Base-by-base conservation (phyloP, 2,329 filamentous ascomycete genomes). In the Chrysoporthe deuterocubensis region DNA sequence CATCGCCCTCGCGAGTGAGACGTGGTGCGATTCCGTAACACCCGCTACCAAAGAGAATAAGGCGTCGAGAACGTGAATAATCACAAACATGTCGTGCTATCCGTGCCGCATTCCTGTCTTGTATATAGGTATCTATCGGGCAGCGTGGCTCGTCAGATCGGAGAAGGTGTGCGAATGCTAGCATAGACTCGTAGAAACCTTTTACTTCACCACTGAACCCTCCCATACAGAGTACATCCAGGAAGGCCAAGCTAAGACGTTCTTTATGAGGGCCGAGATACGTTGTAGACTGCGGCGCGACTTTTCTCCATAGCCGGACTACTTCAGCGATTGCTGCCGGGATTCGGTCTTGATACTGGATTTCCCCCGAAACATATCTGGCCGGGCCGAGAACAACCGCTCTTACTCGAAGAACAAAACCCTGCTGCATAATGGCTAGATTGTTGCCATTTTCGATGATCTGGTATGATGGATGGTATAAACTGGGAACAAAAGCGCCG, bases 21-120 rank as follows among this genome's bases (percentile, higher is more conserved):
- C 1, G 2, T 13, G 65, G 50, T 26, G 52, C 42, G 1, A 26
- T 78, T 80, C 71, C 73, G 16, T 58, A 59, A 13, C 37, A 52
- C 2, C 65, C 79, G 60, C 54, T n/a, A 52, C 43, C 13, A 2
- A 60, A 32, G 21, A 64, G 21, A 64, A 59, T 4, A 52, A 64
- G 21, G n/a, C 60, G 42, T 59, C 40, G 8, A 5, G 46, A 3
- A 3, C 3, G 2, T 3, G 50, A 7, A 11, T 0, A 0, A 8
- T 16, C 0, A 9, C 7, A 0, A 1, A 14, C 16, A 2, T 26
- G 18, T 2, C 40, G 6, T 40, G 32, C 11, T 32, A 57, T 18
- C 3, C 7, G 16, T 26, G n/a, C 32, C 16, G 54, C 54, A 40
- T n/a, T 3, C 32, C 54, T 2, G 18, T 57, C 32, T 9, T 40